Conservation (phyloP, 129 eudicot species). For the Escallonia rubra region DNA sequence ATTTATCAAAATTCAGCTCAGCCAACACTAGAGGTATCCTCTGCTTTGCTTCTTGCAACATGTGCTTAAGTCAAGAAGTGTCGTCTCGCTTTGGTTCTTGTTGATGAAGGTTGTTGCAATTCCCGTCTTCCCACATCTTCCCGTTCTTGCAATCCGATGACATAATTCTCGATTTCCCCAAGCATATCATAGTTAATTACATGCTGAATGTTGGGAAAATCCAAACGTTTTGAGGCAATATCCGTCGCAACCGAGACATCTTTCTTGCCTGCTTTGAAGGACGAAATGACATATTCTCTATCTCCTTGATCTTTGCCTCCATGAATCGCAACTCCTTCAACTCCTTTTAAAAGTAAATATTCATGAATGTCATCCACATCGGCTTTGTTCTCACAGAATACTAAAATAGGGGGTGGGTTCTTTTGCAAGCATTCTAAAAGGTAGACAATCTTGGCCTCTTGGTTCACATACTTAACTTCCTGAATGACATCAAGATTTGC, state of each 20-base stretch:
- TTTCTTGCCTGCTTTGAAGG: no score
- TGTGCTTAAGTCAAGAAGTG: slow-evolving; percentile 73
- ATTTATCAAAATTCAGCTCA: no score
- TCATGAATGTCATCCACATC: no score
- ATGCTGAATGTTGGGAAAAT: slow-evolving; percentile 84
- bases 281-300: no score
- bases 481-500: slow-evolving; percentile 93
- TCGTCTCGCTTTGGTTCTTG: slow-evolving; percentile 79
- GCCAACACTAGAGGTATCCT: slow-evolving; percentile 82
- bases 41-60: slow-evolving; percentile 77
- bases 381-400: no score
- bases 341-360: no score
- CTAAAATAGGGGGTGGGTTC: no score
- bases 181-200: slow-evolving; percentile 88
- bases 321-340: no score
- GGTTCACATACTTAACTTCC: slow-evolving; percentile 89
- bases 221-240: slow-evolving; percentile 84
- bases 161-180: slow-evolving; percentile 70
- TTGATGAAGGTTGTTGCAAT: slow-evolving; percentile 75
- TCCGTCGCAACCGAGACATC: no score
- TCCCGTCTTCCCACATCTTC: slow-evolving; percentile 85
- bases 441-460: slow-evolving; percentile 74
- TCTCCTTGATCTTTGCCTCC: no score
- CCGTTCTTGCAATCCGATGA: slow-evolving; percentile 79
- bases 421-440: no score